phyloP scores from a whole-genome alignment of 352 stramenopile species.

The Phytophthora pluvialis region DNA sequence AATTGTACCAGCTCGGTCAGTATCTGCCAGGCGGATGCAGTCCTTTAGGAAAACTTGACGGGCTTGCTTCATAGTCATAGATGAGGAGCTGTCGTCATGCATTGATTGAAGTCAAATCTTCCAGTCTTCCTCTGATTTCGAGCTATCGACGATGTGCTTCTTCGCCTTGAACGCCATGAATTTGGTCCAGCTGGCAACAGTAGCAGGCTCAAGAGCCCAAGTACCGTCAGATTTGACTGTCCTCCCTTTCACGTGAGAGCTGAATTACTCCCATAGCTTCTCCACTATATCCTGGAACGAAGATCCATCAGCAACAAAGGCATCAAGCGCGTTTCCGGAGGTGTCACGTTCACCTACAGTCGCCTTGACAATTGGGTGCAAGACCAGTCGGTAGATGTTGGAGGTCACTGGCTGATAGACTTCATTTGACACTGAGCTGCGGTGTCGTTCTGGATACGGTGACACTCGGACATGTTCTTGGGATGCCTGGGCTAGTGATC shows the following conservation, averaged over 20 bases:
- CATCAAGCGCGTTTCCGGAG: background rate
- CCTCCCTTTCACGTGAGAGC: constrained; percentile 5
- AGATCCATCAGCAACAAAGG: background rate
- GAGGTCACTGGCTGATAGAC: background rate
- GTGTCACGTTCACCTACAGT: background rate
- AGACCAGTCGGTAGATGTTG: background rate
- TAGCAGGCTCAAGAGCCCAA: constrained; percentile 5
- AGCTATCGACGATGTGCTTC: constrained; percentile 7
- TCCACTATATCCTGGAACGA: background rate
- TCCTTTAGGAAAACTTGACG: background rate
- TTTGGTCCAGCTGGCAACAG: background rate
- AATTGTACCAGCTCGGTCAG: constrained; percentile 13
- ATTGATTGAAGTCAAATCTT: constrained; percentile 7
- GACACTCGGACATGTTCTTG: background rate
- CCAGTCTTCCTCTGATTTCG: constrained; percentile 10
- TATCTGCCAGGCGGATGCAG: background rate
- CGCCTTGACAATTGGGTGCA: background rate
- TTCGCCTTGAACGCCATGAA: constrained; percentile 16
- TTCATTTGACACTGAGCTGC: background rate
- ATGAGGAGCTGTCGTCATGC: constrained; percentile 8
- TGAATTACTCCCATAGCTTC: background rate
- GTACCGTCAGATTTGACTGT: background rate
- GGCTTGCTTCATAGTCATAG: constrained; percentile 1
- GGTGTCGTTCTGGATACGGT: background rate
- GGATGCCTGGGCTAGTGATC: background rate